Base-by-base conservation (phyloP, 495 filamentous ascomycete genomes). In the Lepraria neglecta region DNA sequence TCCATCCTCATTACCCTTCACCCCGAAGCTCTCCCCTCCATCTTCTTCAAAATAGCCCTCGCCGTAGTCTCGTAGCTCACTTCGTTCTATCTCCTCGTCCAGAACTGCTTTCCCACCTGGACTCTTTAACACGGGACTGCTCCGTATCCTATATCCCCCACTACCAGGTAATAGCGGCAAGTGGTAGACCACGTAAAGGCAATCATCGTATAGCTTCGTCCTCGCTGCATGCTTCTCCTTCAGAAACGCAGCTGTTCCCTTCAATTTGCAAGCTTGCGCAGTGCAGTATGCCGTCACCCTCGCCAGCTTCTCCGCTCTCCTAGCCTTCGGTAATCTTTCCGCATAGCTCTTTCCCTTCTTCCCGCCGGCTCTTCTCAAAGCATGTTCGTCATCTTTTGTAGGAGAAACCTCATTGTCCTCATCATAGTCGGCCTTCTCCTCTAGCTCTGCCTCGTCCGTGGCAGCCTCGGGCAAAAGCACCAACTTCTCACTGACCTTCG, bases 181-280 rank as follows among this genome's bases (percentile, higher is more conserved):
- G 75, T 97, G 92, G 72, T 97, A 99, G 35, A 92, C 94, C 6
- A 85, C 88, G 68, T 99, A 99, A 21, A 99, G 78, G 69, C 95
- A 97, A 70, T 99, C 95, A 72, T 97, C 95, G 72, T 99, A 99
- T n/a, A 97, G 80, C 72, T 99, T 99, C 45, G 92, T 95, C 75
- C 89, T 84, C 0, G 91, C 95, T n/a, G 87, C 86, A 79, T 99
- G 94, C 69, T 84, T 84, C 50, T 87, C 89, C 70, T 87, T 89
- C 42, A 96, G 80, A 75, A 99, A 99, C 50, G 88, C 82, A 21
- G 90, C 90, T 45, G 90, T 87, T 30, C 85, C 82, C 67, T 87
- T 86, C 77, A 95, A 85, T 75, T 90, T 92, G 73, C 88, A 97
- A 12, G 87, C 87, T 74, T 97, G 90, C 4, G 95, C 95, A 0